These are phyloP conservation scores for Pueraria montana DNA, from an alignment of 306 rosid species.

Conservation along the genomic window DNA sequence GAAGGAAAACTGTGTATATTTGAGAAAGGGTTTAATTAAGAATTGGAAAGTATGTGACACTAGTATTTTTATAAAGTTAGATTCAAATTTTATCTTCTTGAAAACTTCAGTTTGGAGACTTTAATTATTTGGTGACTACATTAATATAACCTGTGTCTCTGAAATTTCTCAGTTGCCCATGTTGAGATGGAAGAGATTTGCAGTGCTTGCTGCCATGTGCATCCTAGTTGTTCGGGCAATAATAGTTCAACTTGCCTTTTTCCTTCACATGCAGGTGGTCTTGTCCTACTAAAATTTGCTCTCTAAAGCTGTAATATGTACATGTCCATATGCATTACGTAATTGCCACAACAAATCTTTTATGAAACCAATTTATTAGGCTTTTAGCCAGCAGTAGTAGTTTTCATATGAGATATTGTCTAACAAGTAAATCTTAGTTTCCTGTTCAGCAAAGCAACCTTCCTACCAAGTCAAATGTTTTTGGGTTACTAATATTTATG, in stretches of 20 bases:
- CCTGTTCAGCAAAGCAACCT: not conserved
- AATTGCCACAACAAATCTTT: not conserved
- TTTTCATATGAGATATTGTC: not conserved
- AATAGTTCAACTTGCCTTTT: slow-evolving; percentile 79
- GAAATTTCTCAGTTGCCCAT: slow-evolving; percentile 64
- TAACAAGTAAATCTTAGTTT: not conserved
- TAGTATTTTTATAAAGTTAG: not conserved
- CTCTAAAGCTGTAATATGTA: not conserved
- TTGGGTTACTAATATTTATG: slow-evolving; percentile 21
- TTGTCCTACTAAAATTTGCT: not conserved
- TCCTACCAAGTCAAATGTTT: not conserved
- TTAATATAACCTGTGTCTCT: slow-evolving; percentile 12
- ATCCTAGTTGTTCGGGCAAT: slow-evolving; percentile 76
- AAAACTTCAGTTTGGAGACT: not conserved
- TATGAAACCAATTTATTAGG: not conserved
- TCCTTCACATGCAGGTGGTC: slow-evolving; percentile 78
- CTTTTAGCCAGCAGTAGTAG: not conserved
- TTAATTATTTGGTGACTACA: not conserved
- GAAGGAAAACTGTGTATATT: not conserved
- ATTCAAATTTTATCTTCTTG: not conserved
- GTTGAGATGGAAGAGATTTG: slow-evolving; percentile 84
- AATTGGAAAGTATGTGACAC: not conserved
- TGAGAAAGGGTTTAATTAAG: not conserved
- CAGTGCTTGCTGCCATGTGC: slow-evolving; percentile 79
- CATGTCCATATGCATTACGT: not conserved